Evolutionary conservation across 2,329 filamentous ascomycete species (phyloP), one percentile per base, ranked within the genome.

Genomic region (Rhynchosporium agropyri): DNA sequence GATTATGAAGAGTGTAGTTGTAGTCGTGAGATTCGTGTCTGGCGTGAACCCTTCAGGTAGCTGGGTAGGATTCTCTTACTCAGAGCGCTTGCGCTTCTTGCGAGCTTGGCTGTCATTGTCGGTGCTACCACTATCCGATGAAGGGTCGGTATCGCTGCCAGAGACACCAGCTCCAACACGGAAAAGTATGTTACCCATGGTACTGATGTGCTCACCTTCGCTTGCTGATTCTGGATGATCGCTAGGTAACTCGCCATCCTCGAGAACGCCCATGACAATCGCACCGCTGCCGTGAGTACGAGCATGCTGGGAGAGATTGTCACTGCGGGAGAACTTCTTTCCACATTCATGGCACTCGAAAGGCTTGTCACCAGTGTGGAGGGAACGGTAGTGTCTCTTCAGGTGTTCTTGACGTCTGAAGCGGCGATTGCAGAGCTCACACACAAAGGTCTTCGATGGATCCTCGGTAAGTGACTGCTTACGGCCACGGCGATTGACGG

Each of bases 381-480:
- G 91, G 63, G 95, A 98, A 71, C 95, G 89, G 83, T 97, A 97
- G 82, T 99, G 95, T 67, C 95, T 91, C 87, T 99, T 99, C 65
- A 99, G 86, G 75, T 99, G 95, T 78, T 99, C 95, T 79, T 99
- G 95, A 67, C 95, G 91, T 67, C 95, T 90, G 89, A 99, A 99
- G 65, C 95, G 91, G 68, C 95, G 92, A 73, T 92, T 94, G 88
- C 95, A 99, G 28, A 97, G 85, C 62, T 93, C 92, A 80, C 95
- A 99, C 65, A 97, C 91, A 68, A 98, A 99, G 0, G 93, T 97
- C 88, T 99, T 99, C 73, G 92, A 96, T 1, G 95, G 95, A 73
- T 99, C 95, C 74, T 98, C 95, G 4, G 95, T 98, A 71, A 98
- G 79, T 0, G 95, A 98, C 80, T 99, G 95, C 87, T 99, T 99